Percentiles rank a stretch among this genome's conserved stretches.
Conservation (phyloP, 805 yeast species). For the Starmerella davenportii region DNA sequence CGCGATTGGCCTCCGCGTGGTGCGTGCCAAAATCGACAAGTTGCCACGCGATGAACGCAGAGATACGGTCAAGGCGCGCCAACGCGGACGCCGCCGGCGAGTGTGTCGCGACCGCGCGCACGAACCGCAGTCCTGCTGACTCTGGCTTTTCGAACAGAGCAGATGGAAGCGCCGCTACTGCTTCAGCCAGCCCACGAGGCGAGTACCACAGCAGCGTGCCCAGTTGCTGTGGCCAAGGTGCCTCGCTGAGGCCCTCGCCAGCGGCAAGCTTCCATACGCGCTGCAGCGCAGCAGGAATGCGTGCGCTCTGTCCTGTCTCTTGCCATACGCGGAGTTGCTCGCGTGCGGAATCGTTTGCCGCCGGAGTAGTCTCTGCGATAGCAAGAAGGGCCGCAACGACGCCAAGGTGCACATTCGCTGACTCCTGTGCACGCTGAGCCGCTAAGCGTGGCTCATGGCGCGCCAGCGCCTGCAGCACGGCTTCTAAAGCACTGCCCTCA, state of each 20-base stretch:
- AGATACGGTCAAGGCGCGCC: neutral
- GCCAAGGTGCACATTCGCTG: slow-evolving; percentile 53
- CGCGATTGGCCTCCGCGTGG: neutral
- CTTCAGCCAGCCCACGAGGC: neutral
- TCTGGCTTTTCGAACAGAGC: neutral
- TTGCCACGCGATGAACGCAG: neutral
- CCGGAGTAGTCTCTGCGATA: slow-evolving; percentile 25
- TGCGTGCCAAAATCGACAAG: neutral
- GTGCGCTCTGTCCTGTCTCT: slow-evolving; percentile 24
- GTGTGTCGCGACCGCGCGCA: neutral
- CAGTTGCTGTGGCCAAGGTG: slow-evolving; percentile 47
- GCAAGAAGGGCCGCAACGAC: slow-evolving; percentile 51
- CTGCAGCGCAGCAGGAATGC: slow-evolving; percentile 37
- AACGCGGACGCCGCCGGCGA: neutral
- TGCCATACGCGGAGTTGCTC: slow-evolving; percentile 54
- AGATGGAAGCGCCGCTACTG: neutral
- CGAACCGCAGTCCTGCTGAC: neutral
- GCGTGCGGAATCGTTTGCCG: slow-evolving; percentile 37
- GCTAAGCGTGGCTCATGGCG: slow-evolving; percentile 48
- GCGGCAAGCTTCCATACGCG: slow-evolving; percentile 49
- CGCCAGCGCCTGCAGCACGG: slow-evolving; percentile 9
- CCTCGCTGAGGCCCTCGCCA: slow-evolving; percentile 10
- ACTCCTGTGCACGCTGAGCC: slow-evolving; percentile 37
- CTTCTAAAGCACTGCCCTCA: neutral
- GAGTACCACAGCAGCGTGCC: slow-evolving; percentile 41